Evolutionary conservation across 176 grass and related monocot genomes (phyloP), one percentile per base, ranked within the genome.

Genomic region (Triticum timopheevii): DNA sequence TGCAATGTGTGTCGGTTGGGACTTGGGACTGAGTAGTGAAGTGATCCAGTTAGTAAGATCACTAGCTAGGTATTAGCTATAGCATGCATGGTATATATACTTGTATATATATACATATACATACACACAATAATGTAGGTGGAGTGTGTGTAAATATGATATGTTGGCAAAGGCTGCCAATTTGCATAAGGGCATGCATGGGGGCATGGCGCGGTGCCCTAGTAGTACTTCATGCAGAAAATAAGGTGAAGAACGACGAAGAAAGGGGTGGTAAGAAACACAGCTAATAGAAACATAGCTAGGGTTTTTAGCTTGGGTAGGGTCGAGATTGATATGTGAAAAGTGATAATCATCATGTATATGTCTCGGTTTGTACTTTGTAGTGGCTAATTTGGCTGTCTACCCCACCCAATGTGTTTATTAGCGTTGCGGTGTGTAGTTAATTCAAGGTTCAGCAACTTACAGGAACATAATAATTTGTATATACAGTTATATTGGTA

Each of bases 281-380:
- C 20, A 70, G 2, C 36, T 4, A 17, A 54, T 72, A 91, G 67
- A 78, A 88, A 24, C 86, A 78, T 80, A 85, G 63, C 19, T 88
- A 91, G 86, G 69, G 77, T 44, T 85, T 65, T 77, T 81, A 80
- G 69, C 13, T 81, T 77, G 71, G 50, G 27, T 85, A 76, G 7
- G 77, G 49, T 78, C 30, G 90, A 88, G 82, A 88, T 88, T 66
- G 63, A 85, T 88, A 91, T 85, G 82, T 91, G 90, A 85, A n/a
- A 83, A 47, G 27, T 49, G 61, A 45, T 54, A 80, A 67, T 69
- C 76, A 42, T 76, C 86, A 85, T 85, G 82, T 88, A 85, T 91
- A 72, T 85, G 50, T 91, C 77, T 91, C 82, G 83, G 64, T 87
- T 81, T 91, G 90, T 88, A 82, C 52, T 87, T 81, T 91, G 90